A percentile compares a stretch with the other conserved stretches of the same genome.
phyloP scores from a whole-genome alignment of 2,329 filamentous ascomycete species.

The Sporothrix luriei region DNA sequence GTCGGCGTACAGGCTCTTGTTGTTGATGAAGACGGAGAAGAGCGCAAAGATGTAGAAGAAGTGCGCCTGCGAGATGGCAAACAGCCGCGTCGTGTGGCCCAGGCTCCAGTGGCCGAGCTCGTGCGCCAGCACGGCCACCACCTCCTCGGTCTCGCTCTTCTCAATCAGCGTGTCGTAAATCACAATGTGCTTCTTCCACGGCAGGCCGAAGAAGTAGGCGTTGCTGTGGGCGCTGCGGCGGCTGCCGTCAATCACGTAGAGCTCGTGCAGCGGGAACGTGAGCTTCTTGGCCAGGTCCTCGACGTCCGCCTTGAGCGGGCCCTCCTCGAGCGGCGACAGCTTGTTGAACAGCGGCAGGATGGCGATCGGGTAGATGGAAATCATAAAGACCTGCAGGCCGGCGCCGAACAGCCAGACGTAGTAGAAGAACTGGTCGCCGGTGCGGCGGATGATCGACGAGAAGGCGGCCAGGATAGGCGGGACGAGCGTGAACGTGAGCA shows the following conservation, averaged over 20 bases:
- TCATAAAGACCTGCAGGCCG: slow-evolving; percentile 87
- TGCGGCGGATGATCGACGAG: slow-evolving; percentile 90
- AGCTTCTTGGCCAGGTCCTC: slow-evolving; percentile 81
- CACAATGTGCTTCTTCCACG: slow-evolving; percentile 99
- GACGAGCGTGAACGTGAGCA: slow-evolving; percentile 76
- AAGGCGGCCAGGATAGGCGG: slow-evolving; percentile 90
- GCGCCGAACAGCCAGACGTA: slow-evolving; percentile 95
- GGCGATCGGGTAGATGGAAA: slow-evolving; percentile 91
- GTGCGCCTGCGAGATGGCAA: slow-evolving; percentile 86
- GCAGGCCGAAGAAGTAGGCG: slow-evolving; percentile 91
- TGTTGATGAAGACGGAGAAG: slow-evolving; percentile 97
- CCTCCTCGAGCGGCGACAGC: slow-evolving; percentile 85
- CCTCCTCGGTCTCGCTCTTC: slow-evolving; percentile 88
- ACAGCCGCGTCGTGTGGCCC: slow-evolving; percentile 89
- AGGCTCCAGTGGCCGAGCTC: slow-evolving; percentile 97
- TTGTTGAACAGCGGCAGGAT: slow-evolving; percentile 98
- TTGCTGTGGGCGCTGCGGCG: slow-evolving; percentile 88
- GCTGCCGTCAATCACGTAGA: slow-evolving; percentile 93
- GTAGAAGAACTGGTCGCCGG: slow-evolving; percentile 93
- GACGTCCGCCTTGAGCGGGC: slow-evolving; percentile 82
- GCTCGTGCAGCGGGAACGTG: slow-evolving; percentile 87
- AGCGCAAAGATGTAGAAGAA: slow-evolving; percentile 96
- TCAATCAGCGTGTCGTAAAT: slow-evolving; percentile 98
- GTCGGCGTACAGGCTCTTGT: slow-evolving; percentile 82
- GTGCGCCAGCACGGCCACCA: slow-evolving; percentile 91